A percentile compares a stretch with the other conserved stretches of the same genome.
Evolutionary conservation across 225 moss, liverwort and hornwort species (phyloP).

Genomic region (Climacium dendroides): DNA sequence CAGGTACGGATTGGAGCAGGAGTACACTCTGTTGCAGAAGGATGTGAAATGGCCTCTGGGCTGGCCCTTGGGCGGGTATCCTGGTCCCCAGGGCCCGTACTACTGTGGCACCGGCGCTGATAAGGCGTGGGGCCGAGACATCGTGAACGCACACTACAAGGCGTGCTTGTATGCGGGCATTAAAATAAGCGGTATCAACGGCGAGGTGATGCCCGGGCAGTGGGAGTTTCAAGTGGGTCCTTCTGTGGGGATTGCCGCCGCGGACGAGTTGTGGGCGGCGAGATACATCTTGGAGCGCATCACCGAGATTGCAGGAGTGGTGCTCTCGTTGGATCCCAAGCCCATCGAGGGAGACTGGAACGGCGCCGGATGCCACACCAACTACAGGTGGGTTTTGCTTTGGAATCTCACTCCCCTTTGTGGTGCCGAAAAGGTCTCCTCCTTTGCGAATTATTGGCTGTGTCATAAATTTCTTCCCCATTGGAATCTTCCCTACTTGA

Average conservation of each 20-base stretch:
- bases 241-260: slow-evolving; percentile 23
- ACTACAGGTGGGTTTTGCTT: slow-evolving; percentile 14
- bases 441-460: background rate
- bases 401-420: background rate
- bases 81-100: slow-evolving; percentile 62
- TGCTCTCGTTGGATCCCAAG: slow-evolving; percentile 57
- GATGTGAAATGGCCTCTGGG: slow-evolving; percentile 60
- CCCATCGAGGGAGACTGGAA: slow-evolving; percentile 76
- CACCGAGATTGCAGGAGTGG: slow-evolving; percentile 55
- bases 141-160: slow-evolving; percentile 74
- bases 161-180: slow-evolving; percentile 59
- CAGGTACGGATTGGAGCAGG: slow-evolving; percentile 63
- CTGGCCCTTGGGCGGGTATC: slow-evolving; percentile 57
- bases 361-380: slow-evolving; percentile 64
- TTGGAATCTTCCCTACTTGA: background rate
- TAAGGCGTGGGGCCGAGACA: slow-evolving; percentile 65
- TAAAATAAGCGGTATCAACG: slow-evolving; percentile 55
- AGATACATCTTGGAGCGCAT: slow-evolving; percentile 61
- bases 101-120: slow-evolving; percentile 66
- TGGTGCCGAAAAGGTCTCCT: background rate
- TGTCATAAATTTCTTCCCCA: too few species aligned
- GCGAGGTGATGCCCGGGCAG: slow-evolving; percentile 71
- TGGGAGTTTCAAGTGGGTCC: slow-evolving; percentile 75
- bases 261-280: slow-evolving; percentile 50
- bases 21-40: slow-evolving; percentile 61